Evolutionary conservation across 176 grass and related monocot genomes (phyloP), one percentile per base, ranked within the genome.

Genomic region (Cymbopogon citratus): DNA sequence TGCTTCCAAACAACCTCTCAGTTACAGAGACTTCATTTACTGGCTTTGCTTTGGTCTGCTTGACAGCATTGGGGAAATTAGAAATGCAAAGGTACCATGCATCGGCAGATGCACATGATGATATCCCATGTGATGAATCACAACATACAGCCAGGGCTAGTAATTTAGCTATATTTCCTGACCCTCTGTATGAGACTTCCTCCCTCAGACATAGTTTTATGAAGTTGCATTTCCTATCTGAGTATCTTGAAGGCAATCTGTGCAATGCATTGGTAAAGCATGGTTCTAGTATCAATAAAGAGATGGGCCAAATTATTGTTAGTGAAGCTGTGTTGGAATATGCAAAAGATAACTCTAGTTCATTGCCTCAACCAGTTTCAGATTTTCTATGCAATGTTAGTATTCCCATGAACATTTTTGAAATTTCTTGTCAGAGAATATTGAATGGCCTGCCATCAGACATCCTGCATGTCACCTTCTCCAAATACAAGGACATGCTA

Each of bases 11-110:
- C 2, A 24, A 92, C 29, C 27, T 86, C 23, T 78, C 89, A 39
- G 36, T 75, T 28, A 67, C 19, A 6, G 63, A 88, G 77, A 78
- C 86, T 75, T 74, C 56, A n/a, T 69, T 67, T 51, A 6, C 41
- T 74, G 89, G 87, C 13, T 95, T 98, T 94, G 78, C 72, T 81
- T 75, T 98, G 76, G 87, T 98, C 40, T 87, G 87, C 19, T 63
- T 98, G 64, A 91, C 71, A 70, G 82, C 83, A 56, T 71, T 35
- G 23, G 90, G 95, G 63, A 98, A 75, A 63, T 84, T 98, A 85
- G 90, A 95, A 75, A 85, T 98, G 85, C 92, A 91, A 86, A 85
- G 44, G 60, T 98, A 95, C 49, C 13, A 26, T 51, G 71, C 66
- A 46, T 87, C 73, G 44, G 19, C 28, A 27, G 79, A 85, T 79